phyloP scores from a whole-genome alignment of 805 yeast species.

The Sugiyamaella mastotermitis region DNA sequence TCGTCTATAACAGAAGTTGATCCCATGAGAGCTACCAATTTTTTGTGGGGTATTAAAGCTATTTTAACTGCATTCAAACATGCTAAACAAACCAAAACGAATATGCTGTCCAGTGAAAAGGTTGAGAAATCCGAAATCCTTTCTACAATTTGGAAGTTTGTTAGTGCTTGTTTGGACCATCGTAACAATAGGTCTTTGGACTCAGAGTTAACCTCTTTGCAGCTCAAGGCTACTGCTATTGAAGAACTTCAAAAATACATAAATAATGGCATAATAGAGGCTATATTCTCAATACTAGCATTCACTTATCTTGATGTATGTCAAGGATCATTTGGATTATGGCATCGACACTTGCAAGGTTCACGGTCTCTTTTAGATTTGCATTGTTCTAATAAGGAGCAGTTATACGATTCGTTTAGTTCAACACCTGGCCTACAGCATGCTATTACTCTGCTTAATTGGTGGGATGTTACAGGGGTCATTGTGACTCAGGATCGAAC shows the following conservation, averaged over 20 bases:
- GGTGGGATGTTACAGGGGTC: conserved; percentile 18
- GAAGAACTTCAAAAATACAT: conserved; percentile 16
- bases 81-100: conserved; percentile 10
- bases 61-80: conserved; percentile 16
- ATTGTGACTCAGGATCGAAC: conserved; percentile 10
- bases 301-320: conserved; percentile 18
- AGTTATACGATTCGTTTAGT: conserved; percentile 7
- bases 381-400: conserved; percentile 11
- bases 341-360: conserved; percentile 17
- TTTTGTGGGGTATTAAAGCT: conserved; percentile 19
- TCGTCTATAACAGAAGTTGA: conserved; percentile 12
- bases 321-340: conserved; percentile 16
- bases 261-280: conserved; percentile 15
- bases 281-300: conserved; percentile 18
- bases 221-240: conserved; percentile 14
- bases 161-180: conserved; percentile 11
- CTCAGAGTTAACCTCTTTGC: conserved; percentile 10
- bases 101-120: conserved; percentile 1
- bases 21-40: conserved; percentile 13
- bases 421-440: conserved; percentile 18
- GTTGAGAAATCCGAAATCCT: conserved; percentile 11
- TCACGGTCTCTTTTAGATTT: conserved; percentile 17
- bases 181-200: not conserved
- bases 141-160: conserved; percentile 17
- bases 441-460: conserved; percentile 16